Evolutionary conservation across 257 asterid genomes (phyloP).

Genomic region (Avicennia marina): DNA sequence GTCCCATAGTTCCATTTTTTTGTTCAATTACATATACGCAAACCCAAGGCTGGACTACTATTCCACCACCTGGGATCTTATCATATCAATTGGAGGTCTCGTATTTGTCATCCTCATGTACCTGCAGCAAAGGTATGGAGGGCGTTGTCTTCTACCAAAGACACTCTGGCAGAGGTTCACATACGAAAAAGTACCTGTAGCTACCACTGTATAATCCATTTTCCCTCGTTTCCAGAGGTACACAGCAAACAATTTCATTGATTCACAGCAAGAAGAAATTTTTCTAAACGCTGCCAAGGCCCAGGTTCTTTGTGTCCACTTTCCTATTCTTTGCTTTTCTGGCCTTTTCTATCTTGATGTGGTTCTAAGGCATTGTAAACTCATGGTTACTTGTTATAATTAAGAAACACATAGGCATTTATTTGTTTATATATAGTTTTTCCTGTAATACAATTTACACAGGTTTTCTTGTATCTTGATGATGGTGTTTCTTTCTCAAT

Average conservation of each 20-base stretch:
- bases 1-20: constrained; percentile 46
- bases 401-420: neutral
- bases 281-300: too few species aligned
- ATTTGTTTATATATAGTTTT: neutral
- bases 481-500: too few species aligned
- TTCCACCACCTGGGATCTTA: constrained; percentile 80
- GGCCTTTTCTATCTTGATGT: constrained; percentile 3
- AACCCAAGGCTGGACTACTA: constrained; percentile 75
- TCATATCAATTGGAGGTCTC: constrained; percentile 53
- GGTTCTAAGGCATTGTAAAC: neutral
- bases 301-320: neutral
- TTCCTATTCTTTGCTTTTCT: neutral
- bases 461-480: too few species aligned
- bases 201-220: neutral
- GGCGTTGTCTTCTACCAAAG: constrained; percentile 57
- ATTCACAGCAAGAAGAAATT: too few species aligned
- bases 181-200: constrained; percentile 70
- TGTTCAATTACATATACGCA: constrained; percentile 53
- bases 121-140: constrained; percentile 85
- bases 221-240: too few species aligned
- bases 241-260: too few species aligned
- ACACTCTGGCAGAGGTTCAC: constrained; percentile 37
- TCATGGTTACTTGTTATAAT: neutral
- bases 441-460: too few species aligned
- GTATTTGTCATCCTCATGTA: constrained; percentile 41